Base-by-base conservation (phyloP, 495 filamentous ascomycete genomes). In the Xanthoparmelia taractica region DNA sequence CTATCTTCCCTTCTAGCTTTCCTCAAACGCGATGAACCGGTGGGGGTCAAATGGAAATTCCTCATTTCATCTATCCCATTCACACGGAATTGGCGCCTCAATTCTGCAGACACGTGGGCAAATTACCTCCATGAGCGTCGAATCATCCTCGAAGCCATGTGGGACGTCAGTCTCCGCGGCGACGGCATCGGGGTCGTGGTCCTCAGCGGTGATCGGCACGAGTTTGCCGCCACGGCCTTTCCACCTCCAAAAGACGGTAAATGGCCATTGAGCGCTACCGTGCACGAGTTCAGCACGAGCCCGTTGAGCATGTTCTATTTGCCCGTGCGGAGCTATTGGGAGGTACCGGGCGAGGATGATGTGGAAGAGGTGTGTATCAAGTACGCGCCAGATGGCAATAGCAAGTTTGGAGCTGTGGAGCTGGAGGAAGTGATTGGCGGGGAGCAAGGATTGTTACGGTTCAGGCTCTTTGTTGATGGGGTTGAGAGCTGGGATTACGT, bases 31-130 rank as follows among this genome's bases (percentile, higher is more conserved):
- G 85, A 86, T 0, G 85, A 88, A 61, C 86, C 86, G 0, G 77
- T 76, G 41, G 90, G 90, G 15, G 88, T 96, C 0, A 86, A 87
- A 63, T 98, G 93, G 93, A 97, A 97, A 76, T 85, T 98, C 70
- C 74, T 98, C 41, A 84, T 89, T 8, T 90, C 88, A 55, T 89
- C 87, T 36, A 85, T 97, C 37, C 94, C 94, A 0, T 96, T 98
- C 74, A 97, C 94, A 18, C 92, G 95, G 73, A 98, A 98, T 74
- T 98, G 94, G 94, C 85, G 80, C 34, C 80, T 94, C 66, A 89
- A 90, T 61, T 84, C 79, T 6, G 77, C 82, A 48, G 94, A 98
- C 70, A 97, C 94, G 4, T 98, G 94, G 94, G 91, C 87, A 41
- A 92, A 91, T 0, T 96, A 92, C 74, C 78, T 96, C 17, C 67